Percentiles rank a stretch among this genome's conserved stretches.
These are phyloP conservation scores for Lepidium africanum DNA, from an alignment of 345 rosid genomes.

Conservation along the genomic window DNA sequence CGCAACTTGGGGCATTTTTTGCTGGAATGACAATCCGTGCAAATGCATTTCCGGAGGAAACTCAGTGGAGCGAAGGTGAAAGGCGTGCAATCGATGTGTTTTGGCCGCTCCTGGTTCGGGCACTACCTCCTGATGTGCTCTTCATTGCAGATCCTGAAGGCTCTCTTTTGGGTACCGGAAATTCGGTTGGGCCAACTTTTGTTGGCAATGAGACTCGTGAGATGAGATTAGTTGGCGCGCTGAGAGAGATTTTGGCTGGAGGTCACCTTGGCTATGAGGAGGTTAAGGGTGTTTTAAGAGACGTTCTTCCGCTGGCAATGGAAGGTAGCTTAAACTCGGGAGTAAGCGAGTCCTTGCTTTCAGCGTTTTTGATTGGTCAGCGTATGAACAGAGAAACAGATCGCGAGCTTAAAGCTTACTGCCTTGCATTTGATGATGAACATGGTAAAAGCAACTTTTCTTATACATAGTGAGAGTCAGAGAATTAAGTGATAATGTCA, in stretches of 20 bases:
- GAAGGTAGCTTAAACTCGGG: conserved; percentile 42
- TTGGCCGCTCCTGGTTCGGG: conserved; percentile 74
- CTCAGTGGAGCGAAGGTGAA: conserved; percentile 97
- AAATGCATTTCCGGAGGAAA: conserved; percentile 79
- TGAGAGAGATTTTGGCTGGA: conserved; percentile 91
- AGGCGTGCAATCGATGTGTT: conserved; percentile 58
- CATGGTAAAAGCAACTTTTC: conserved; percentile 41
- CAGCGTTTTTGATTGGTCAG: conserved; percentile 95
- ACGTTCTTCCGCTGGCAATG: conserved; percentile 62
- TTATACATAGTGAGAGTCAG: neutral
- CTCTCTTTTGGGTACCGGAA: conserved; percentile 67
- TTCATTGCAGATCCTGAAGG: conserved; percentile 97
- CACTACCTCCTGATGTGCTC: conserved; percentile 70
- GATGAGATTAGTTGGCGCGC: conserved; percentile 93
- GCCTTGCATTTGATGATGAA: conserved; percentile 95
- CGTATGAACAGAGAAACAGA: conserved; percentile 97
- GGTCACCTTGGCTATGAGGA: conserved; percentile 95
- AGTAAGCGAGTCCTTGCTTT: conserved; percentile 80
- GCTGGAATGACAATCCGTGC: conserved; percentile 93
- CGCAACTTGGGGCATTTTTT: conserved; percentile 95
- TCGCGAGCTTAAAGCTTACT: conserved; percentile 90
- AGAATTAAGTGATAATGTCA: neutral
- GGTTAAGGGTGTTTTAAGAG: conserved; percentile 80
- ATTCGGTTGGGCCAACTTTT: conserved; percentile 67
- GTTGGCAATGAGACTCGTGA: conserved; percentile 62